phyloP scores from a whole-genome alignment of 371 early-diverging fungal species.

The Mortierella sp. region DNA sequence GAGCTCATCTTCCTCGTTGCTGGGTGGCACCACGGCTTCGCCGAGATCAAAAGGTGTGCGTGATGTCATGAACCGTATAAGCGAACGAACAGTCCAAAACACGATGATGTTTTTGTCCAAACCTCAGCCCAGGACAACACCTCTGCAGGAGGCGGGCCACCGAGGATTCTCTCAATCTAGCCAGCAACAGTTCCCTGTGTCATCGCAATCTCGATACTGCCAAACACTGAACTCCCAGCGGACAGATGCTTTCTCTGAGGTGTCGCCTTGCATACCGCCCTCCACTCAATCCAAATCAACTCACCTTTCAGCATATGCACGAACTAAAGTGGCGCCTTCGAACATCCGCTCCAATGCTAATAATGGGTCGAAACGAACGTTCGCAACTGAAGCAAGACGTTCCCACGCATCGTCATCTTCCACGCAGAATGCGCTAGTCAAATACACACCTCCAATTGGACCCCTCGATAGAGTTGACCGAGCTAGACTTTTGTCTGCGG shows the following conservation, averaged over 20 bases:
- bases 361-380: conserved; percentile 17
- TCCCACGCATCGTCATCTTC: neutral
- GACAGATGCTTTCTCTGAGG: neutral
- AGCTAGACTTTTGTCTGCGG: conserved; percentile 42
- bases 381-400: conserved; percentile 13
- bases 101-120: conserved; percentile 34
- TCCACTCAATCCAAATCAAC: neutral
- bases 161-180: conserved; percentile 12
- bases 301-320: neutral
- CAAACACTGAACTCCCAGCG: neutral
- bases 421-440: conserved; percentile 41
- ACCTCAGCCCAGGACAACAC: conserved; percentile 30
- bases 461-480: conserved; percentile 47
- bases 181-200: neutral
- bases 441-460: conserved; percentile 47
- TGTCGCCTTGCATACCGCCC: neutral
- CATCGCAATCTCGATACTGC: neutral
- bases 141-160: conserved; percentile 17
- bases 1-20: conserved; percentile 3
- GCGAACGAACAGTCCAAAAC: conserved; percentile 39
- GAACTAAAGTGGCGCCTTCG: conserved; percentile 36
- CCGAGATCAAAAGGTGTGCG: conserved; percentile 25
- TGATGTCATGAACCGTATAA: conserved; percentile 30
- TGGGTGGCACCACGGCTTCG: neutral
- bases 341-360: conserved; percentile 9